Evolutionary conservation across 2,329 filamentous ascomycete genomes (phyloP), one percentile per base, ranked within the genome.

Genomic region (Aspergillus bombycis): DNA sequence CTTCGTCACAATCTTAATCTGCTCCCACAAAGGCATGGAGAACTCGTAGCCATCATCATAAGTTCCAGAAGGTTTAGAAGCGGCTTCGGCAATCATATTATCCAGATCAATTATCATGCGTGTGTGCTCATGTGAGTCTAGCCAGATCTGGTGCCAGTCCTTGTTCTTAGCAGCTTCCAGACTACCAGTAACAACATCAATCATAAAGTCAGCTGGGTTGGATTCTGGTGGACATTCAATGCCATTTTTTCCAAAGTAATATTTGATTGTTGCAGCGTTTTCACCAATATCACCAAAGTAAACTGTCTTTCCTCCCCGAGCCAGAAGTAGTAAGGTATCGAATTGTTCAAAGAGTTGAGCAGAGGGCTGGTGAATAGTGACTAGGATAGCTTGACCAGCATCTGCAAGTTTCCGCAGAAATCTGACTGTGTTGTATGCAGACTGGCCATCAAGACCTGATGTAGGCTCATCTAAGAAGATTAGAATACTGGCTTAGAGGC

Each of bases 81-180:
- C 75, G 5, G 77, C 77, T 67, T 81, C 70, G 70, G 77, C 60
- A 77, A 90, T 87, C 46, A 92, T 86, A 1, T 79, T 78, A 48
- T 89, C 83, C 41, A 93, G 91, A 67, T 92, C 88, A 14, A 85
- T 76, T 2, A 86, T 76, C 2, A 91, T 81, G 0, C 77, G 74
- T 23, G 81, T 76, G 57, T 87, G 84, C 70, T 92, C 85, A 6
- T 85, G 79, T 0, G 88, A 91, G 16, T 85, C 84, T 10, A 82
- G 77, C 91, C 91, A 93, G 68, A 91, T 86, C 43, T 91, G 82
- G 68, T 89, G 87, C 90, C 91, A 93, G 70, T 92, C 36, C 84
- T 41, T 89, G 80, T 48, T 79, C 80, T 48, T 81, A 79, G 0
- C 81, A 83, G 1, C 36, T 38, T 38, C 36, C 36, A 84, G 71